phyloP scores from a whole-genome alignment of 805 yeast genomes.

The Komagataella kurtzmanii region DNA sequence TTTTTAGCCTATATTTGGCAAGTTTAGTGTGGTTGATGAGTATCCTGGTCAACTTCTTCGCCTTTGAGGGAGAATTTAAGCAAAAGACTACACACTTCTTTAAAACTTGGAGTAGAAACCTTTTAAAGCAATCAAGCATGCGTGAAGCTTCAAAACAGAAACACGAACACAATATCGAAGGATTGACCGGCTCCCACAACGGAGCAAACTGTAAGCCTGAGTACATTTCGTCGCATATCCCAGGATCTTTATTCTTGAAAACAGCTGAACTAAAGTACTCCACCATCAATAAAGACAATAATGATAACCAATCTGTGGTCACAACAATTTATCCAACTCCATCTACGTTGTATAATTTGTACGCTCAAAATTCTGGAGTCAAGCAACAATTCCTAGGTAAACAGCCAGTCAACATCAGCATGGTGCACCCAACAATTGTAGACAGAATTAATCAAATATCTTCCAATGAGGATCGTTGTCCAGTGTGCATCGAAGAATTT shows the following conservation, averaged over 20 bases:
- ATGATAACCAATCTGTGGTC: neutral
- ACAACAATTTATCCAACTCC: neutral
- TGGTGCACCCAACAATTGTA: neutral
- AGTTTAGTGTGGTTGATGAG: neutral
- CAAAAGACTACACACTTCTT: neutral
- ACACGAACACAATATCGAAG: neutral
- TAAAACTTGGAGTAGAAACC: neutral
- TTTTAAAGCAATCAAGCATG: neutral
- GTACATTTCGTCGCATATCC: neutral
- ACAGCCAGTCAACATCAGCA: neutral
- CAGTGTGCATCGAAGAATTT: neutral
- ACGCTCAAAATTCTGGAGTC: neutral
- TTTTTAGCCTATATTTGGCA: neutral
- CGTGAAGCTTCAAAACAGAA: neutral
- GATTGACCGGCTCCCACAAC: neutral
- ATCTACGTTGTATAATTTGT: neutral
- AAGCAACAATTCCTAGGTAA: neutral
- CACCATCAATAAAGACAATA: neutral
- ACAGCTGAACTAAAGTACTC: neutral
- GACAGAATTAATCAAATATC: neutral
- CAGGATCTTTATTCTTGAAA: neutral
- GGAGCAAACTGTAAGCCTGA: neutral
- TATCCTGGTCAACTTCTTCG: neutral
- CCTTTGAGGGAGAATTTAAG: neutral
- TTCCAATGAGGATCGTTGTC: neutral